Percentiles rank a stretch among this genome's conserved stretches.
These are phyloP conservation scores for Irpex sp. DNA, from an alignment of 1,284 basidiomycete species.

Conservation along the genomic window DNA sequence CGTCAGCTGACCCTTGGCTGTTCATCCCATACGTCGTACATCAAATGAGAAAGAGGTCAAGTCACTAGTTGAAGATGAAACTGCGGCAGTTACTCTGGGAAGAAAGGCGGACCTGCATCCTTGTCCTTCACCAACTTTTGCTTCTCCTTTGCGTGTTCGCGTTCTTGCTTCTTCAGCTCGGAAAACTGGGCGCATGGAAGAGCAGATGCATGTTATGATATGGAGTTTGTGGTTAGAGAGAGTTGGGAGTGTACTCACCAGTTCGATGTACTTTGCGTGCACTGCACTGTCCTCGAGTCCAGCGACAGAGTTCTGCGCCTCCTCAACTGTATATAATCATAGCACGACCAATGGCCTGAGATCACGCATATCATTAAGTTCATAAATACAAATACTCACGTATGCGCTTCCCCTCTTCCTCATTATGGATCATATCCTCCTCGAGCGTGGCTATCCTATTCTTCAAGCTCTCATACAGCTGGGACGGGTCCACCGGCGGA, in stretches of 20 bases:
- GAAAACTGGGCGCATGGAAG: conserved; percentile 51
- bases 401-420: conserved; percentile 73
- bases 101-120: conserved; percentile 58
- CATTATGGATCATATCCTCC: conserved; percentile 76
- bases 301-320: conserved; percentile 75
- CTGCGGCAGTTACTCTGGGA: conserved; percentile 6
- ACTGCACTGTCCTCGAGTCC: conserved; percentile 74
- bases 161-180: conserved; percentile 74
- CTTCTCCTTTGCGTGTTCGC: conserved; percentile 82
- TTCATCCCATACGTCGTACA: neutral
- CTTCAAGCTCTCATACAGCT: conserved; percentile 81
- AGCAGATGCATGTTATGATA: neutral
- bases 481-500: conserved; percentile 61
- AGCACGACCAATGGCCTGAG: neutral
- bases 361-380: neutral
- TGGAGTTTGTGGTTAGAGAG: neutral
- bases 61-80: conserved; percentile 1
- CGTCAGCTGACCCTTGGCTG: conserved; percentile 76
- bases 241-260: conserved; percentile 41
- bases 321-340: conserved; percentile 54
- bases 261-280: conserved; percentile 77
- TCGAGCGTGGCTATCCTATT: conserved; percentile 79
- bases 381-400: too few relatives aligned
- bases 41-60: conserved; percentile 3
- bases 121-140: conserved; percentile 84